Base-by-base conservation (phyloP, 169 alveolate genomes). In the Cryptosporidium sp. region DNA sequence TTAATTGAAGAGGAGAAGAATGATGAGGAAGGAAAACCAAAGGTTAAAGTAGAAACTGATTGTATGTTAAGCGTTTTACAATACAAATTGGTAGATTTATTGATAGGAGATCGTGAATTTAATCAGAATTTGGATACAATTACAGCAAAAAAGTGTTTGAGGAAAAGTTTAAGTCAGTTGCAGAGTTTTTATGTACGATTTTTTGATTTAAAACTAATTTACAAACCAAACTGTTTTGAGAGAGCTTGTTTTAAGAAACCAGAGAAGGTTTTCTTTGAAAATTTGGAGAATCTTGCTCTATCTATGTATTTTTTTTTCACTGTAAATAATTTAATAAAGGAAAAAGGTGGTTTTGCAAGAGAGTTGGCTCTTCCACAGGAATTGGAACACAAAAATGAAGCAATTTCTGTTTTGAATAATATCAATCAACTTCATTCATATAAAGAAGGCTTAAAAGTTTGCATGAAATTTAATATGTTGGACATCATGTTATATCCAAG, bases 401-500 rank as follows among this genome's bases (percentile, higher is more conserved):
- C 18, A 6, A 69, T 45, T 26, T 44, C 65, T 0, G 3, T 21
- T 29, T 8, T 39, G 6, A 8, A 42, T 1, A 23, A 2, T 4
- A 1, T 3, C 12, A 16, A 0, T 4, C 8, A 69, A 0, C 26
- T 69, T 6, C 9, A 69, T 10, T 39, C 58, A 8, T 42, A 21
- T 23, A 23, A 69, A 4, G 44, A 21, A 1, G 84, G 65, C 7
- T 29, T 69, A 23, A 35, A 29, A 14, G 62, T 69, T n/a, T 69
- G 84, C n/a, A 45, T 45, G 62, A 18, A 45, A 14, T 69, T 14
- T 23, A 23, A 37, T 37, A 65, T 65, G 72, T 12, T 31, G 51
- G 29, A 31, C 9, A 65, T 65, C 0, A 5, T 65, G 33, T 3
- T 7, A 35, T 65, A 65, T 29, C 72, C 72, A 29, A 8, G 26